Percentiles rank a stretch among this genome's conserved stretches.
These are phyloP conservation scores for Puccinia brachypodii DNA, from an alignment of 1,284 basidiomycete genomes.

Conservation along the genomic window DNA sequence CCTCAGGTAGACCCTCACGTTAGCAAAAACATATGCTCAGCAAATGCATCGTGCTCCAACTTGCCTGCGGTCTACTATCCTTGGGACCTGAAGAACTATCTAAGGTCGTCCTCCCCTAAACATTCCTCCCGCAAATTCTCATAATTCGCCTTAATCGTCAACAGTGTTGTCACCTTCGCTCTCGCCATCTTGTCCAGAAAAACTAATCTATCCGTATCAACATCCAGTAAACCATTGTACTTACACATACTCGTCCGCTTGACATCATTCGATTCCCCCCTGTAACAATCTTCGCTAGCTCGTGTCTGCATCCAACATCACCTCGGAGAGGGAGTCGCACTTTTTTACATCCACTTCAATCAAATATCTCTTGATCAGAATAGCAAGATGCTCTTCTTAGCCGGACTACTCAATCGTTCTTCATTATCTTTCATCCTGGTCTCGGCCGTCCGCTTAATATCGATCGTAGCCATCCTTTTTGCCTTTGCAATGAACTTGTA, in stretches of 20 bases:
- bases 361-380: too few relatives aligned
- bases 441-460: slow-evolving; percentile 35
- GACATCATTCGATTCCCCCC: not conserved
- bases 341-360: not conserved
- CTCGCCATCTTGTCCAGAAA: not conserved
- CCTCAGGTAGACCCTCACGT: not conserved
- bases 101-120: not conserved
- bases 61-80: not conserved
- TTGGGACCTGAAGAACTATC: not conserved
- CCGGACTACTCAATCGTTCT: slow-evolving; percentile 47
- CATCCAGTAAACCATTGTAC: not conserved
- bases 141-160: not conserved
- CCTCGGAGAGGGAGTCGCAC: not conserved
- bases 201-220: not conserved
- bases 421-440: slow-evolving; percentile 46
- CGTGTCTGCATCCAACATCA: not conserved
- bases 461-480: slow-evolving; percentile 37
- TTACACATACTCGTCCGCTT: not conserved
- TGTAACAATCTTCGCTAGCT: not conserved
- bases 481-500: slow-evolving; percentile 36
- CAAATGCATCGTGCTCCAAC: not conserved
- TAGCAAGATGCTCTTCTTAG: slow-evolving; percentile 45
- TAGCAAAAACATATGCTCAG: not conserved
- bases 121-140: not conserved
- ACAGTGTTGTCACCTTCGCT: not conserved